These are phyloP conservation scores for Teunomyces kruisii DNA, from an alignment of 805 yeast genomes.

Conservation along the genomic window DNA sequence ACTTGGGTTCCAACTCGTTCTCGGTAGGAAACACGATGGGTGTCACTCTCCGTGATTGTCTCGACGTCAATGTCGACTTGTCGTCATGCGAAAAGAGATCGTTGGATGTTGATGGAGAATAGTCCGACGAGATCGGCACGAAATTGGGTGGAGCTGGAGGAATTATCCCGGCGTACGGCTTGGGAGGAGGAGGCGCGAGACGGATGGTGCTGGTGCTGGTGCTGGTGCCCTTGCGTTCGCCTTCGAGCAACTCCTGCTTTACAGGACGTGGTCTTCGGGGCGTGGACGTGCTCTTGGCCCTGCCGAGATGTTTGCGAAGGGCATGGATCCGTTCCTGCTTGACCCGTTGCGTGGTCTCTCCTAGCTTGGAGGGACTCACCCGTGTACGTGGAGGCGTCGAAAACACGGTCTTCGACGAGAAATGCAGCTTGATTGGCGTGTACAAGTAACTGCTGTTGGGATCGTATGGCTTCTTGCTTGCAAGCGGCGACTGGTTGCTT, in stretches of 20 bases:
- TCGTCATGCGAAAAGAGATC: slow-evolving; percentile 12
- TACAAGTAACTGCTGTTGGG: slow-evolving; percentile 23
- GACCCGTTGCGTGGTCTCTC: slow-evolving; percentile 38
- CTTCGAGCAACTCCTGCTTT: not conserved
- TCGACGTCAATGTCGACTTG: slow-evolving; percentile 30
- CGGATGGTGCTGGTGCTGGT: slow-evolving; percentile 5
- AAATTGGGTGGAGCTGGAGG: slow-evolving; percentile 27
- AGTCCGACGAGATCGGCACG: slow-evolving; percentile 4
- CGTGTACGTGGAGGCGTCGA: slow-evolving; percentile 25
- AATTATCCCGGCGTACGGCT: slow-evolving; percentile 3
- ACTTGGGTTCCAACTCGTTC: slow-evolving; percentile 24
- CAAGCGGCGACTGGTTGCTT: slow-evolving; percentile 34
- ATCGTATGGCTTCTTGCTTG: slow-evolving; percentile 14
- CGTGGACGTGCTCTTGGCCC: slow-evolving; percentile 18
- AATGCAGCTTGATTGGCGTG: slow-evolving; percentile 34
- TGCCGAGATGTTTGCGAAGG: slow-evolving; percentile 31
- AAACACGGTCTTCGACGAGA: slow-evolving; percentile 7
- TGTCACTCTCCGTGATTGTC: slow-evolving; percentile 30
- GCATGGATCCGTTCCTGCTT: slow-evolving; percentile 35
- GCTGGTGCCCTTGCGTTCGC: not conserved
- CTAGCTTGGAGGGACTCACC: slow-evolving; percentile 36
- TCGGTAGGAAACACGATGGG: slow-evolving; percentile 38
- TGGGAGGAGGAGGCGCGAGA: slow-evolving; percentile 6
- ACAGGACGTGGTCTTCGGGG: slow-evolving; percentile 7
- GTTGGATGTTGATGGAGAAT: not conserved